These are phyloP conservation scores for Penicillium samsonianum DNA, from an alignment of 495 filamentous ascomycete species.

Conservation along the genomic window DNA sequence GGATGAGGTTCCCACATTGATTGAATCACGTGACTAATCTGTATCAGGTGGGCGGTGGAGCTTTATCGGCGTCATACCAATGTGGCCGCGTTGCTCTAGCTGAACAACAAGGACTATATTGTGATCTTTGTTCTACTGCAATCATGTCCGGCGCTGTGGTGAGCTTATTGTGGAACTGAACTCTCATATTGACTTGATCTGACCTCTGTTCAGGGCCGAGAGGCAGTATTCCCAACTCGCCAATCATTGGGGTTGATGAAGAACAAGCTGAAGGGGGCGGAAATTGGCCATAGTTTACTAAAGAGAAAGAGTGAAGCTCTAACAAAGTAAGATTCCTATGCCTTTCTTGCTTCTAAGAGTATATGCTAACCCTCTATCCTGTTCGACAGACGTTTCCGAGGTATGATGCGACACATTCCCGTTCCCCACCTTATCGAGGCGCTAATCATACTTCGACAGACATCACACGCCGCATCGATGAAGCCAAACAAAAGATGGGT, in stretches of 20 bases:
- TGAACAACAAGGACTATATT: constrained; percentile 19
- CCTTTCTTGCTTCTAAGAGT: neutral
- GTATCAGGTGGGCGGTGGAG: constrained; percentile 33
- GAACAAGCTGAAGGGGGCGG: constrained; percentile 95
- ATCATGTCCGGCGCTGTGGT: constrained; percentile 62
- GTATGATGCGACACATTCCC: constrained; percentile 44
- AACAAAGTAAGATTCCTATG: constrained; percentile 63
- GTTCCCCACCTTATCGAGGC: constrained; percentile 25
- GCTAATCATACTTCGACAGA: constrained; percentile 55
- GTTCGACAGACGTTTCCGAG: constrained; percentile 74
- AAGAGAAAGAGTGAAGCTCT: constrained; percentile 94
- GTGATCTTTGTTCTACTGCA: constrained; percentile 20
- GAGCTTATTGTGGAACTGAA: constrained; percentile 18
- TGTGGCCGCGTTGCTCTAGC: constrained; percentile 25
- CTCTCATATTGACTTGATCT: constrained; percentile 9
- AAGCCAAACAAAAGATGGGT: constrained; percentile 99
- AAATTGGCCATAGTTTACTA: constrained; percentile 81
- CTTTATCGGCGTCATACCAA: constrained; percentile 39
- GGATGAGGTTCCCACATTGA: constrained; percentile 31
- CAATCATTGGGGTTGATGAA: constrained; percentile 98
- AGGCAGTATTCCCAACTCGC: constrained; percentile 96
- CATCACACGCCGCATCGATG: constrained; percentile 95
- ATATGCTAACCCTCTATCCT: constrained; percentile 14
- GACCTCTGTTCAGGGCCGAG: constrained; percentile 46
- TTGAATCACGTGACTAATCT: constrained; percentile 33